Percentiles rank a stretch among this genome's conserved stretches.
phyloP scores from a whole-genome alignment of 23 red algal species.

The Gracilaria caudata region DNA sequence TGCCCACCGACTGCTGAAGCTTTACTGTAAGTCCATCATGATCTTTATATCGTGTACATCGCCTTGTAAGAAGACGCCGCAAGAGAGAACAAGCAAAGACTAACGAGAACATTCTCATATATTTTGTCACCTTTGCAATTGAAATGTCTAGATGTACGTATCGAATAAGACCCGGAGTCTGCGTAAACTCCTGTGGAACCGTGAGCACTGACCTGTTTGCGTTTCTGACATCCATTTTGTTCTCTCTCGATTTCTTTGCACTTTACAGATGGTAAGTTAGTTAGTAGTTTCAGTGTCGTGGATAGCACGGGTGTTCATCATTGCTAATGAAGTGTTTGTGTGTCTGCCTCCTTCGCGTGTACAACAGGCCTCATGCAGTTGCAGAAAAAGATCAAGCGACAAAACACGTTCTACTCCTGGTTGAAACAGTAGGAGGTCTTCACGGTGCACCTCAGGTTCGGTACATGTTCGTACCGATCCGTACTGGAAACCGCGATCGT shows the following conservation, averaged over 20 bases:
- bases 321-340: neutral
- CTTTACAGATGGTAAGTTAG: conserved; percentile 24
- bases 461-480: neutral
- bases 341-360: conserved; percentile 1
- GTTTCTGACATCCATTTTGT: neutral
- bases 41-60: neutral
- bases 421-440: conserved; percentile 81
- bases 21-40: conserved; percentile 64
- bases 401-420: conserved; percentile 89
- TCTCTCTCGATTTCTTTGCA: neutral
- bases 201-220: neutral
- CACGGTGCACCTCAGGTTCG: neutral
- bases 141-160: conserved; percentile 12
- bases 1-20: conserved; percentile 95
- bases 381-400: conserved; percentile 98
- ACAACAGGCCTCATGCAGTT: conserved; percentile 88
- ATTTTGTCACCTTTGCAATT: neutral
- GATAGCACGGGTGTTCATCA: neutral
- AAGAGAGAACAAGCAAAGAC: neutral
- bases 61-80: neutral
- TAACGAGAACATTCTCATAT: neutral
- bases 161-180: no score
- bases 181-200: neutral
- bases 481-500: neutral
- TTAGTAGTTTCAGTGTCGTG: neutral